Evolutionary conservation across 2,329 filamentous ascomycete genomes (phyloP).

Genomic region (Nemania sp.): DNA sequence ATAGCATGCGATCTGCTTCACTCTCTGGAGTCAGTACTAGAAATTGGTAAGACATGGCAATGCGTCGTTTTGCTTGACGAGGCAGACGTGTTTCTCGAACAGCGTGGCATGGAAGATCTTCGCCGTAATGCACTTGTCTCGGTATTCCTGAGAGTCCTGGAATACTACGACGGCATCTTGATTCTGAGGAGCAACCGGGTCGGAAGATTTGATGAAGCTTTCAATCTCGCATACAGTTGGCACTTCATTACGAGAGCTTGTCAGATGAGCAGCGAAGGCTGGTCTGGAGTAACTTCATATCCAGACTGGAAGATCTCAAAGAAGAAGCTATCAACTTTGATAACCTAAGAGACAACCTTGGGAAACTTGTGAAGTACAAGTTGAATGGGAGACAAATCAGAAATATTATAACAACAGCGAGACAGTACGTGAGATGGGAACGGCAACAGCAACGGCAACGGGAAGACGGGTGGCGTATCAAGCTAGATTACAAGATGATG

Average conservation of each 20-base stretch:
- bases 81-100: slow-evolving; percentile 15
- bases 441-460: neutral
- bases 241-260: slow-evolving; percentile 21
- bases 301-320: neutral
- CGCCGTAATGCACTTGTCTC: slow-evolving; percentile 13
- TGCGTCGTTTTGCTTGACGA: slow-evolving; percentile 17
- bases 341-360: slow-evolving; percentile 24
- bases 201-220: slow-evolving; percentile 24
- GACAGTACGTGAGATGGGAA: slow-evolving; percentile 6
- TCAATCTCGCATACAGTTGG: slow-evolving; percentile 24
- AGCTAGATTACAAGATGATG: slow-evolving; percentile 2
- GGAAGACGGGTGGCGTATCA: no score
- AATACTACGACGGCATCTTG: slow-evolving; percentile 21
- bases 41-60: slow-evolving; percentile 8
- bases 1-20: no score
- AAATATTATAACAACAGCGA: slow-evolving; percentile 39
- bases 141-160: slow-evolving; percentile 15
- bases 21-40: slow-evolving; percentile 6
- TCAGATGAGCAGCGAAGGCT: no score
- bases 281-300: slow-evolving; percentile 29
- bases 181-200: slow-evolving; percentile 21
- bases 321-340: slow-evolving; percentile 13
- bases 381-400: slow-evolving; percentile 50
- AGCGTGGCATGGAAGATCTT: neutral
- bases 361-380: slow-evolving; percentile 40